These are phyloP conservation scores for Colletotrichum noveboracense DNA, from an alignment of 2,329 filamentous ascomycete species.

Conservation along the genomic window DNA sequence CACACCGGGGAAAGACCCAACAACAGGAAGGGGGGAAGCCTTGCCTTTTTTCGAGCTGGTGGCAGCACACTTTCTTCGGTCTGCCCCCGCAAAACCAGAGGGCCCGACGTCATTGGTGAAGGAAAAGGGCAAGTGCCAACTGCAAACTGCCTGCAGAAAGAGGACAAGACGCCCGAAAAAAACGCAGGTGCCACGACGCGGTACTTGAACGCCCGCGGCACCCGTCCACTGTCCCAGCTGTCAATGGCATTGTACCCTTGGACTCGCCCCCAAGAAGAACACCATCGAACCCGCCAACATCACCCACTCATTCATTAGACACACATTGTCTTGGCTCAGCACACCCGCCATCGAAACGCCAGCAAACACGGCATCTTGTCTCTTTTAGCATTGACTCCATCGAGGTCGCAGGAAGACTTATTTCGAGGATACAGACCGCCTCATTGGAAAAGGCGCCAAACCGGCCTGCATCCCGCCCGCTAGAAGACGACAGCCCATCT, in stretches of 20 bases:
- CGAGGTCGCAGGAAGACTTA: not conserved
- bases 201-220: not conserved
- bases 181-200: not conserved
- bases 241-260: not conserved
- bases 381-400: not conserved
- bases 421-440: not conserved
- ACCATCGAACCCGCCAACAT: not conserved
- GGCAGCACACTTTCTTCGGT: not conserved
- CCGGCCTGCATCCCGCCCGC: not conserved
- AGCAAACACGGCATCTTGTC: not conserved
- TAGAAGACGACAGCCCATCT: not conserved
- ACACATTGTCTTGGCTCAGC: not conserved
- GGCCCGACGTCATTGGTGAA: constrained; percentile 4
- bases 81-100: not conserved
- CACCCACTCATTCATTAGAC: not conserved
- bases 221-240: not conserved
- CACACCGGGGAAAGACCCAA: not conserved
- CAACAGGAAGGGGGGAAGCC: not conserved
- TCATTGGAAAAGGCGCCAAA: not conserved
- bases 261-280: not conserved
- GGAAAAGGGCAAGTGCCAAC: not conserved
- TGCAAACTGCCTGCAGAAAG: not conserved
- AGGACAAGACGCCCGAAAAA: not conserved
- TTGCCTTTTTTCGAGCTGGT: not conserved
- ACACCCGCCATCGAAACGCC: not conserved